A percentile compares a stretch with the other conserved stretches of the same genome.
Conservation (phyloP, 1,284 basidiomycete genomes). For the Apiotrichum gamsii region DNA sequence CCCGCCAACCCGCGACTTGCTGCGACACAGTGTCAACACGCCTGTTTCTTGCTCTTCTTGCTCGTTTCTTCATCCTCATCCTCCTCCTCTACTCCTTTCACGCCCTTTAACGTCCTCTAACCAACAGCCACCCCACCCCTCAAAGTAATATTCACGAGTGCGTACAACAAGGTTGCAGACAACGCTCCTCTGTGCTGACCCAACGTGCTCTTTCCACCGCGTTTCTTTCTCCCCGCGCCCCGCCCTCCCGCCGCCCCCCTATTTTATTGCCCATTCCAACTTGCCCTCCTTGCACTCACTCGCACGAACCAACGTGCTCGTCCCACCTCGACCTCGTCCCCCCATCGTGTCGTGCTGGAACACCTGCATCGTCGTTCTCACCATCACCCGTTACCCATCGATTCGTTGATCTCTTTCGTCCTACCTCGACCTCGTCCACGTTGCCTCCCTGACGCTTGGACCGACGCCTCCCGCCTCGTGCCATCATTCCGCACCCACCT, state of each 20-base stretch:
- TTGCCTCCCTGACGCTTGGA: not conserved
- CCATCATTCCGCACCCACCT: not conserved
- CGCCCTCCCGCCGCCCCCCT: not conserved
- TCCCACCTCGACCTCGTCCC: not conserved
- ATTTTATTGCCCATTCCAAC: not conserved
- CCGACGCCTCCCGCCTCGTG: not conserved
- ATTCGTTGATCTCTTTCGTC: conserved; percentile 1
- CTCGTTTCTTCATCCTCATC: not conserved
- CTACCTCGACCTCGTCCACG: not conserved
- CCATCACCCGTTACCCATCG: not conserved
- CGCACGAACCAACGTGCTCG: too few species aligned
- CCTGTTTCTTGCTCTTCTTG: not conserved
- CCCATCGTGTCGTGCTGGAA: not conserved
- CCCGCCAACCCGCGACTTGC: too few species aligned
- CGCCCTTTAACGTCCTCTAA: not conserved
- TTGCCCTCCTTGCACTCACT: not conserved
- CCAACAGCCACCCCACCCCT: not conserved
- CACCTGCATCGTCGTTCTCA: not conserved
- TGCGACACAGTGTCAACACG: too few species aligned
- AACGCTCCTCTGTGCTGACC: not conserved
- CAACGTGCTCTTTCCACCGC: conserved; percentile 1
- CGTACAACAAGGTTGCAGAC: too few species aligned
- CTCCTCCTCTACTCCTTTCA: not conserved
- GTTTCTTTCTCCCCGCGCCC: not conserved
- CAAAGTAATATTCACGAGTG: conserved; percentile 6